phyloP scores from a whole-genome alignment of 495 filamentous ascomycete genomes.

The Hypomontagnella monticulosa region DNA sequence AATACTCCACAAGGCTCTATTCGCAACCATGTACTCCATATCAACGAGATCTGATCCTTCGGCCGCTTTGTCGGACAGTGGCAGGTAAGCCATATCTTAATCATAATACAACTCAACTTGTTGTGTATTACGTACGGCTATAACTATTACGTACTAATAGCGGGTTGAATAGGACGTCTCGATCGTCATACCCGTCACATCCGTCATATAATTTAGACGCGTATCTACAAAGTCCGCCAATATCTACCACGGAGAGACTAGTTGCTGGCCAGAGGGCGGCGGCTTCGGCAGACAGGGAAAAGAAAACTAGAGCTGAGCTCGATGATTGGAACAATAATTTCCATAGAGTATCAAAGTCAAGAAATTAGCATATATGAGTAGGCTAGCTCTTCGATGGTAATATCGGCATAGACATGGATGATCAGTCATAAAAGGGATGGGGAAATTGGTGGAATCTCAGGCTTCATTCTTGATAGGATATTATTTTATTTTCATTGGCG shows the following conservation, averaged over 20 bases:
- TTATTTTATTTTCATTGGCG: no score
- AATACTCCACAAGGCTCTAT: neutral
- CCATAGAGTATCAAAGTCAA: slow-evolving; percentile 8
- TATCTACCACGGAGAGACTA: slow-evolving; percentile 23
- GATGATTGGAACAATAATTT: slow-evolving; percentile 21
- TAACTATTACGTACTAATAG: no score
- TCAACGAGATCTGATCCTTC: slow-evolving; percentile 18
- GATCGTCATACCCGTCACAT: neutral
- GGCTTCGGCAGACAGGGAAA: neutral
- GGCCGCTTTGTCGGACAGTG: slow-evolving; percentile 16
- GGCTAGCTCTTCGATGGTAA: neutral
- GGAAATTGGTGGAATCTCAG: no score
- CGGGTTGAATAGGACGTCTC: slow-evolving; percentile 2
- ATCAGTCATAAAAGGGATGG: no score
- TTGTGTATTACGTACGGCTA: no score
- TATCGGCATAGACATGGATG: no score
- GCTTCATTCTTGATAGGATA: no score
- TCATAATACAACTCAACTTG: no score
- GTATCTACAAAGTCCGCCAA: slow-evolving; percentile 33
- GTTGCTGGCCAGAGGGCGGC: slow-evolving; percentile 13
- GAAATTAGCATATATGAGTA: neutral
- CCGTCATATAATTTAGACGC: slow-evolving; percentile 24
- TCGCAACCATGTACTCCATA: slow-evolving; percentile 2
- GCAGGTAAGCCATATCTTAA: slow-evolving; percentile 22
- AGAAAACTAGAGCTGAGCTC: slow-evolving; percentile 10